phyloP scores from a whole-genome alignment of 2,329 filamentous ascomycete species.

The Alternaria gaisen region DNA sequence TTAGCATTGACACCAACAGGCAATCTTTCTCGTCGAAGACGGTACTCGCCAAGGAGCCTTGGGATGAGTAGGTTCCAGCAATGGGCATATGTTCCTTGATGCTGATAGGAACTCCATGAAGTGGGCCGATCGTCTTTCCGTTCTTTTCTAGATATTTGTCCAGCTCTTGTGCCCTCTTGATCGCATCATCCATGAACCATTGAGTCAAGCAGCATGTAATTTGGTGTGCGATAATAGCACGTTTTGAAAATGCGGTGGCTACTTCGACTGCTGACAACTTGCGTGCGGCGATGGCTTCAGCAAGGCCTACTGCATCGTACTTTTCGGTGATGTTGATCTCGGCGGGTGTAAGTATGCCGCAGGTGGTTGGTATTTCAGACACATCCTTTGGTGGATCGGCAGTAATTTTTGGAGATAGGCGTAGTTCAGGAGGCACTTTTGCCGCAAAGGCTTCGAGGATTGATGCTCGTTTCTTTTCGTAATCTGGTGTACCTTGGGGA shows the following conservation, averaged over 20 bases:
- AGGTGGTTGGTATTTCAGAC: constrained; percentile 31
- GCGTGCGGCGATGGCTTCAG: constrained; percentile 49
- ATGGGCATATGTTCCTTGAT: constrained; percentile 62
- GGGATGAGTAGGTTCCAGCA: constrained; percentile 63
- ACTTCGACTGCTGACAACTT: constrained; percentile 54
- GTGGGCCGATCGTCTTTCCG: constrained; percentile 35
- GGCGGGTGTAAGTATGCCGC: constrained; percentile 56
- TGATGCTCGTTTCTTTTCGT: constrained; percentile 25
- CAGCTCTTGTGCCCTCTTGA: constrained; percentile 28
- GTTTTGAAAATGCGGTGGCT: constrained; percentile 33
- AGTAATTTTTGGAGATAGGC: constrained; percentile 17
- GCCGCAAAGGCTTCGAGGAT: constrained; percentile 25
- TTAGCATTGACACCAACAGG: constrained; percentile 62
- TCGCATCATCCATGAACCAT: constrained; percentile 33
- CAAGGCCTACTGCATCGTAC: constrained; percentile 56
- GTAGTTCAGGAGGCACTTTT: constrained; percentile 24
- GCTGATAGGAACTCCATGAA: constrained; percentile 63
- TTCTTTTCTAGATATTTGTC: constrained; percentile 56
- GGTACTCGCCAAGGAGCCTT: constrained; percentile 60
- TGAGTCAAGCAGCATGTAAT: constrained; percentile 29
- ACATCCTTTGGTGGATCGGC: constrained; percentile 29
- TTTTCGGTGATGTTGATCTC: constrained; percentile 61
- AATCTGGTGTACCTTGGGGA: constrained; percentile 29
- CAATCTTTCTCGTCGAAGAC: constrained; percentile 62
- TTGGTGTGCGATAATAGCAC: constrained; percentile 31